Conservation (phyloP, 305 asterid genomes). For the Lippia alba region DNA sequence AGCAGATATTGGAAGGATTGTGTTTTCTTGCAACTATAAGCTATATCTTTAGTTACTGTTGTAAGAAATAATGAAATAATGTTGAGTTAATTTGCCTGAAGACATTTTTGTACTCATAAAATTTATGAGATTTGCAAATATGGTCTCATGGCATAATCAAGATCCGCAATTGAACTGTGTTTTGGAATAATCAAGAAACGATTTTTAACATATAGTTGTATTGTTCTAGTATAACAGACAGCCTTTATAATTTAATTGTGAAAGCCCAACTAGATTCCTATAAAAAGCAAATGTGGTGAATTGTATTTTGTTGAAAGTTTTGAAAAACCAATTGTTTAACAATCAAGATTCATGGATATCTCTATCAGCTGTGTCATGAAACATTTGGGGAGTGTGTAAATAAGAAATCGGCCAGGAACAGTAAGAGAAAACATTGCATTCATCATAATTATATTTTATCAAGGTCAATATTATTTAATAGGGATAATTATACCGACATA, state of each 20-base stretch:
- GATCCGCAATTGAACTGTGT: conserved; percentile 17
- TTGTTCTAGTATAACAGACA: background rate
- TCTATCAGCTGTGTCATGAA: too few species aligned
- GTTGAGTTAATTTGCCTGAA: background rate
- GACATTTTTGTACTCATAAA: background rate
- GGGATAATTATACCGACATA: too few species aligned
- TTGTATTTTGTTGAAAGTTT: background rate
- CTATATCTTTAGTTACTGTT: conserved; percentile 9
- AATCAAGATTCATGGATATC: too few species aligned
- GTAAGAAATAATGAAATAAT: background rate
- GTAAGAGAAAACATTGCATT: background rate
- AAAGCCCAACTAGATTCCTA: background rate
- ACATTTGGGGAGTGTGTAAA: too few species aligned
- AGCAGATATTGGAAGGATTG: background rate
- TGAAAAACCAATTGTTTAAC: too few species aligned
- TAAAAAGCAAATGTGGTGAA: too few species aligned
- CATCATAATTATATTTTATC: background rate
- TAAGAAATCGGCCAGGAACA: background rate
- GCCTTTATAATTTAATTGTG: background rate
- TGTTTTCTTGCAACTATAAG: conserved; percentile 5
- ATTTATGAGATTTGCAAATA: background rate
- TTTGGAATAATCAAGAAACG: background rate
- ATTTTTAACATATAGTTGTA: background rate
- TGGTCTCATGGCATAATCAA: conserved; percentile 2
- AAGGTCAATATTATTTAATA: background rate